Percentiles rank a stretch among this genome's conserved stretches.
These are phyloP conservation scores for Hericium erinaceus DNA, from an alignment of 768 basidiomycete genomes.

Conservation along the genomic window DNA sequence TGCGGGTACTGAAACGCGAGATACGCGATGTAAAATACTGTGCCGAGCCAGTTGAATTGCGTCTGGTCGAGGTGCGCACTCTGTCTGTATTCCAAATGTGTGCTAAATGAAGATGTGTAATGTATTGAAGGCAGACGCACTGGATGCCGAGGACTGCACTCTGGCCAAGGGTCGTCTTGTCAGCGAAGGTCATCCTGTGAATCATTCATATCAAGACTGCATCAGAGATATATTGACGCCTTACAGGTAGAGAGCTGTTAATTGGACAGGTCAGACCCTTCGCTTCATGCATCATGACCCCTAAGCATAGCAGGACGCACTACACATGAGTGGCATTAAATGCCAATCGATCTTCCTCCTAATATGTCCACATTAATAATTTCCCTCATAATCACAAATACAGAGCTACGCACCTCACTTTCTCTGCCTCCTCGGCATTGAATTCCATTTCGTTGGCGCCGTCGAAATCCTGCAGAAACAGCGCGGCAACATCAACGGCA, in stretches of 20 bases:
- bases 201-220: too few relatives aligned
- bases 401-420: conserved; percentile 37
- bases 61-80: conserved; percentile 49
- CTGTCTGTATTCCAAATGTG: conserved; percentile 23
- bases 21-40: conserved; percentile 70
- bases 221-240: neutral
- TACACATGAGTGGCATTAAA: conserved; percentile 75
- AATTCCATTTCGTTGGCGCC: conserved; percentile 17
- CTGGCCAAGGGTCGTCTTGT: conserved; percentile 66
- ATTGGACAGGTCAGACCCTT: neutral
- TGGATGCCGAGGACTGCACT: conserved; percentile 64
- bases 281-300: neutral
- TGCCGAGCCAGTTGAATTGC: conserved; percentile 73
- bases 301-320: conserved; percentile 34
- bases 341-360: conserved; percentile 70
- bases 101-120: neutral
- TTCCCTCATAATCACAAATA: too few relatives aligned
- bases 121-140: conserved; percentile 23
- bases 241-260: conserved; percentile 13
- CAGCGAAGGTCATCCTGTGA: conserved; percentile 65
- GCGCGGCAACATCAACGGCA: neutral
- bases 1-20: conserved; percentile 61
- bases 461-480: neutral
- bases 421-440: conserved; percentile 38
- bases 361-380: neutral